Percentiles rank a stretch among this genome's conserved stretches.
Conservation (phyloP, 805 yeast species). For the Myxozyma nipponensis region DNA sequence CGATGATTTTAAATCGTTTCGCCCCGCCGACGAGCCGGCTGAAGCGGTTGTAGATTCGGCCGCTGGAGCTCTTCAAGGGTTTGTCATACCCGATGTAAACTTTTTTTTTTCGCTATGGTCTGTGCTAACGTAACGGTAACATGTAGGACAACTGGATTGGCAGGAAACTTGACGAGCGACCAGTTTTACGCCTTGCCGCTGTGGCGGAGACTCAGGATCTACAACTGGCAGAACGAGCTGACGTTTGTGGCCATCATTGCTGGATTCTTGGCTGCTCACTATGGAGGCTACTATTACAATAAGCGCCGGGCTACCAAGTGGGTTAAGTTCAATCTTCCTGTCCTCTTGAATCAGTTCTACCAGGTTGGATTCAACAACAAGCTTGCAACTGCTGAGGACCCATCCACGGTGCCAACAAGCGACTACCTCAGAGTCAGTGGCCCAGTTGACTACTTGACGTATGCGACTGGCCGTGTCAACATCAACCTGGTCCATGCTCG, state of each 20-base stretch:
- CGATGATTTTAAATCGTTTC: constrained; percentile 26
- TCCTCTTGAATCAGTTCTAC: constrained; percentile 63
- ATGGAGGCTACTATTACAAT: constrained; percentile 60
- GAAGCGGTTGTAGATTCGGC: constrained; percentile 8
- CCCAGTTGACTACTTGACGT: constrained; percentile 58
- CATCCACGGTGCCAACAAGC: constrained; percentile 38
- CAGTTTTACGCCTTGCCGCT: constrained; percentile 59
- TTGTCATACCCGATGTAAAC: neutral
- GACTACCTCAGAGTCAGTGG: constrained; percentile 51
- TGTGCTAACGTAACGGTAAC: neutral
- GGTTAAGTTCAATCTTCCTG: constrained; percentile 49
- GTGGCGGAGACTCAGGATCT: constrained; percentile 51
- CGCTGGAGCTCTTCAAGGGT: neutral
- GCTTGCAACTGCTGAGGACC: constrained; percentile 20
- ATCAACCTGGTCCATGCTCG: constrained; percentile 59
- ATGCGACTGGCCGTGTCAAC: constrained; percentile 86
- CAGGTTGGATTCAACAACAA: constrained; percentile 56
- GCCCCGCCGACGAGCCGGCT: constrained; percentile 11
- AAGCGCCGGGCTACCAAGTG: constrained; percentile 50
- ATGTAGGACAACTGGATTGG: constrained; percentile 3
- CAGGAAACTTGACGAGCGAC: constrained; percentile 35
- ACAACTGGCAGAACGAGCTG: constrained; percentile 77
- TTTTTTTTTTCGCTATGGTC: neutral
- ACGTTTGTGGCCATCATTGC: constrained; percentile 51
- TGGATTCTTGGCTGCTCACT: constrained; percentile 49